Conservation (phyloP, 2,329 filamentous ascomycete species). For the Aspergillus unguis region DNA sequence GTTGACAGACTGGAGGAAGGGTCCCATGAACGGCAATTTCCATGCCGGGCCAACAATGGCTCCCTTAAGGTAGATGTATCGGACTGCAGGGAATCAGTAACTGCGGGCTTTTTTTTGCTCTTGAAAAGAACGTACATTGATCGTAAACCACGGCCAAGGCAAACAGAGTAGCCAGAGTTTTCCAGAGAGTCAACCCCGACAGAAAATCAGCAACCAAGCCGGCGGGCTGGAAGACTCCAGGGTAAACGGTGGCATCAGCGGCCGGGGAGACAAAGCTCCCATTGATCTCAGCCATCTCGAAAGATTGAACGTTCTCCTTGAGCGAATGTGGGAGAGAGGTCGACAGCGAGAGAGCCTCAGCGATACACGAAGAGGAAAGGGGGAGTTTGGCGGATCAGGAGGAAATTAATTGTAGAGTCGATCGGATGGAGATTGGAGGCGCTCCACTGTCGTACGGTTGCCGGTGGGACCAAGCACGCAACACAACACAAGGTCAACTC, state of each 20-base stretch:
- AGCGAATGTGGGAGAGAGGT: slow-evolving; percentile 17
- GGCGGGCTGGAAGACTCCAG: slow-evolving; percentile 48
- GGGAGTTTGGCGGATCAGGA: slow-evolving; percentile 5
- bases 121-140: slow-evolving; percentile 64
- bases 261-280: slow-evolving; percentile 67
- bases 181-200: slow-evolving; percentile 61
- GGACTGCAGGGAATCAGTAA: slow-evolving; percentile 51
- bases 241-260: slow-evolving; percentile 59
- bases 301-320: slow-evolving; percentile 11
- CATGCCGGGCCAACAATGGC: slow-evolving; percentile 69
- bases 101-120: background rate
- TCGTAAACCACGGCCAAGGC: slow-evolving; percentile 76
- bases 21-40: slow-evolving; percentile 88
- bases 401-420: slow-evolving; percentile 2
- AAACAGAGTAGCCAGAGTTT: slow-evolving; percentile 67
- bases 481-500: background rate
- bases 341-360: slow-evolving; percentile 1
- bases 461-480: slow-evolving; percentile 6
- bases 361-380: slow-evolving; percentile 3
- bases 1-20: slow-evolving; percentile 86
- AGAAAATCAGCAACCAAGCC: slow-evolving; percentile 55
- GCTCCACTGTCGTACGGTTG: background rate
- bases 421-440: background rate
- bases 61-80: slow-evolving; percentile 72
- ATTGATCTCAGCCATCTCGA: slow-evolving; percentile 52